Evolutionary conservation across 78 protist genomes (phyloP), one percentile per base, ranked within the genome.

Genomic region (Tieghemostelium lacteum): DNA sequence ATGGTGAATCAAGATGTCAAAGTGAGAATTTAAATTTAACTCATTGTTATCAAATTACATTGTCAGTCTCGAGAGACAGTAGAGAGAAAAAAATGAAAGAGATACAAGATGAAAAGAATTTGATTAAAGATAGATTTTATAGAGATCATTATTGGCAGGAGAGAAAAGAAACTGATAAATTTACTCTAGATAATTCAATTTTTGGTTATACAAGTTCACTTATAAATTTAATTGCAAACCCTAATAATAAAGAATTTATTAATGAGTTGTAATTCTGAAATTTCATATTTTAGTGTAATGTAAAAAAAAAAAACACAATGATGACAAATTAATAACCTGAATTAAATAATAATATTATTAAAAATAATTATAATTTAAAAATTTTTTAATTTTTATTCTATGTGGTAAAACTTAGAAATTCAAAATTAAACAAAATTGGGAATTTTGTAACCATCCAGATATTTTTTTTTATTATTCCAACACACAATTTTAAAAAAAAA

Each of bases 141-240:
- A 45, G 26, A 10, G 63, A 77, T 65, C 88, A 77, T 65, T 54
- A 65, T 66, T 77, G 88, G 88, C 63, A 66, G 36, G 50, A 55
- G 50, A 63, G 88, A 55, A 6, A 16, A 6, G 50, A 60, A 22
- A 17, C 6, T 45, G 52, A 45, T 8, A 66, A 40, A 66, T 4
- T 24, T 39, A 22, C 29, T 66, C 3, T 66, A 39, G 73, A 66
- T 26, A 66, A 66, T 40, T 22, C 34, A 39, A 7, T 66, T 39
- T 66, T 66, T 40, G 73, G 73, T 14, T 66, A 66, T 12, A 39
- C 34, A n/a, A 39, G 49, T 49, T 40, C 40, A 50, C 19, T 70
- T 8, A 49, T 31, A 16, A 52, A 50, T 33, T 70, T 70, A 31
- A 16, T 70, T 29, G n/a, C 76, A 14, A 17, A 50, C 29, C n/a